Conservation (phyloP, 352 stramenopile species). For the Bremia lactucae region DNA sequence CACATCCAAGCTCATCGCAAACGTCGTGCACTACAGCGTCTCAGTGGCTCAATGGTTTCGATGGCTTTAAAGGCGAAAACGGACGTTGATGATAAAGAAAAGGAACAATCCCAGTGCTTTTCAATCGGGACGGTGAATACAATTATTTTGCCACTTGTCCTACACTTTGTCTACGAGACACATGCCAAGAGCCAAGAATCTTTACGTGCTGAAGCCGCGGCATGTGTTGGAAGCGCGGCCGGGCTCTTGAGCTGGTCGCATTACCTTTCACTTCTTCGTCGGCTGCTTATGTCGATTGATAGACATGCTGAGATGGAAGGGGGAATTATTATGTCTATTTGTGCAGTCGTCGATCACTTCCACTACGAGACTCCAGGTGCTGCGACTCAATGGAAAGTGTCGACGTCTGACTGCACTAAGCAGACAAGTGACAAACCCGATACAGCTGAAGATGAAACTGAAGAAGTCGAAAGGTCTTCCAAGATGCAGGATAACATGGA, state of each 20-base stretch:
- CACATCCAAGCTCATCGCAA: conserved; percentile 97
- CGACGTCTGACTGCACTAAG: background rate
- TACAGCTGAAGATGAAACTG: conserved; percentile 10
- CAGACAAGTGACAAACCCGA: conserved; percentile 1
- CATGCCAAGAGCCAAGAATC: conserved; percentile 89
- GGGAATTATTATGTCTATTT: conserved; percentile 86
- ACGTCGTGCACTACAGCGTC: conserved; percentile 83
- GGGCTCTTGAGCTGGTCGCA: conserved; percentile 93
- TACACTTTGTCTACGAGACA: conserved; percentile 94
- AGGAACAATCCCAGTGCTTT: conserved; percentile 33
- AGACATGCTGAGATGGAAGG: conserved; percentile 89
- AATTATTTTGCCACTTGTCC: conserved; percentile 90
- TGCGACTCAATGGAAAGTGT: conserved; percentile 23
- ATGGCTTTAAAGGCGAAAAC: conserved; percentile 44
- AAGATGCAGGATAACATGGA: conserved; percentile 76
- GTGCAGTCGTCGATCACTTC: conserved; percentile 92
- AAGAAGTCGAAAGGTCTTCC: conserved; percentile 16
- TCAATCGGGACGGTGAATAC: conserved; percentile 87
- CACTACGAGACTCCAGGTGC: conserved; percentile 82
- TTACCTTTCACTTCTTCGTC: conserved; percentile 89
- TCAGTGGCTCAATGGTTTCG: conserved; percentile 80
- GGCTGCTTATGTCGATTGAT: conserved; percentile 87
- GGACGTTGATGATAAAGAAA: conserved; percentile 8
- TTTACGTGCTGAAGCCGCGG: conserved; percentile 89
- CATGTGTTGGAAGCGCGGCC: conserved; percentile 85